phyloP scores from a whole-genome alignment of 257 asterid genomes.

The Solanum virginianum region DNA sequence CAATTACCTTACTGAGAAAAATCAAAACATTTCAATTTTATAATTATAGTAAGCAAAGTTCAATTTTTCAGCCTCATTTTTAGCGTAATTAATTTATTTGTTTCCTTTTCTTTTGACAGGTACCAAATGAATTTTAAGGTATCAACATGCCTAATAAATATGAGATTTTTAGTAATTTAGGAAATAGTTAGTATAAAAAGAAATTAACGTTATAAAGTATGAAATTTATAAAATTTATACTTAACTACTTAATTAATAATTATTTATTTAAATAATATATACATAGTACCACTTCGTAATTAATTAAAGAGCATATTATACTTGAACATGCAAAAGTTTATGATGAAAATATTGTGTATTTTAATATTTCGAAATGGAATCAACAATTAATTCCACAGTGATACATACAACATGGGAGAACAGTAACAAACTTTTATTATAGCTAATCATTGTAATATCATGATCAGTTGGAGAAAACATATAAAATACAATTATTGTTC shows the following conservation, averaged over 20 bases:
- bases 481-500: background rate
- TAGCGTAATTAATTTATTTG: too few species aligned
- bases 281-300: background rate
- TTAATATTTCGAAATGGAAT: background rate
- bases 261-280: background rate
- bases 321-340: background rate
- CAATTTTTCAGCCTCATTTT: too few species aligned
- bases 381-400: background rate
- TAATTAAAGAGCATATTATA: background rate
- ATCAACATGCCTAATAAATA: too few species aligned
- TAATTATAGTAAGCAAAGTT: too few species aligned
- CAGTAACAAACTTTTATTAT: background rate
- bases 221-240: too few species aligned
- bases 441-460: background rate
- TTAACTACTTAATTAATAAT: background rate
- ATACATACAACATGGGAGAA: background rate
- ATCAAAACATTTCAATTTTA: too few species aligned
- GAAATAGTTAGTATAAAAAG: too few species aligned
- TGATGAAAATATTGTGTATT: background rate
- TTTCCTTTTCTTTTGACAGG: too few species aligned
- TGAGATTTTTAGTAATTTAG: too few species aligned
- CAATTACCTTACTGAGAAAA: too few species aligned
- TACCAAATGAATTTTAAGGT: too few species aligned
- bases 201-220: too few species aligned
- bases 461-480: background rate